Evolutionary conservation across 148 eudicot genomes (phyloP).

Genomic region (Polygonum maritimum): DNA sequence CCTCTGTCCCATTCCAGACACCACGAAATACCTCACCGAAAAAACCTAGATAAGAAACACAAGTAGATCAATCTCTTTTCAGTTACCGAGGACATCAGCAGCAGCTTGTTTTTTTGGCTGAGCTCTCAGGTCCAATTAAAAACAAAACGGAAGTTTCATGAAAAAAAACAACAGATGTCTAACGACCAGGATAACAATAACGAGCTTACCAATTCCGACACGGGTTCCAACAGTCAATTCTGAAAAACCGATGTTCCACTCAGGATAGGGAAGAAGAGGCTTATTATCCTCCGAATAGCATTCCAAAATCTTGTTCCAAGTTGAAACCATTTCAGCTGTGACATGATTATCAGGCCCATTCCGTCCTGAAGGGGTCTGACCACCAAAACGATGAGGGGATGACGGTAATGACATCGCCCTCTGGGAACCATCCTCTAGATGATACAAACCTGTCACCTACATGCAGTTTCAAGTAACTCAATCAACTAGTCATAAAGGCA

Average conservation of each 20-base stretch:
- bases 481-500: neutral
- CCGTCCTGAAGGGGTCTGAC: conserved; percentile 35
- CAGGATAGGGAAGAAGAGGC: conserved; percentile 76
- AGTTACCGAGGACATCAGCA: neutral
- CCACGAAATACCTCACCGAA: conserved; percentile 99
- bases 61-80: neutral
- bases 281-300: conserved; percentile 58
- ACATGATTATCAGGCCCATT: conserved; percentile 22
- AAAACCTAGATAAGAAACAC: conserved; percentile 42
- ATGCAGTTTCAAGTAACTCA: conserved; percentile 1
- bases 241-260: conserved; percentile 92
- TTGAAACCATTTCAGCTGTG: conserved; percentile 46
- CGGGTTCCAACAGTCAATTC: conserved; percentile 95
- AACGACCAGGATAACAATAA: neutral
- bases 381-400: conserved; percentile 74
- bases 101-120: neutral
- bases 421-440: conserved; percentile 56
- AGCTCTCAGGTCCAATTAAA: neutral
- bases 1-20: conserved; percentile 94
- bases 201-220: conserved; percentile 84
- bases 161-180: neutral
- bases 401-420: conserved; percentile 92
- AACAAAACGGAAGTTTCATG: neutral
- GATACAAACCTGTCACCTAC: conserved; percentile 47
- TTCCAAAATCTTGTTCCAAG: conserved; percentile 77